These are phyloP conservation scores for Umbelopsis sp. DNA, from an alignment of 371 early-diverging fungal species.

Conservation along the genomic window DNA sequence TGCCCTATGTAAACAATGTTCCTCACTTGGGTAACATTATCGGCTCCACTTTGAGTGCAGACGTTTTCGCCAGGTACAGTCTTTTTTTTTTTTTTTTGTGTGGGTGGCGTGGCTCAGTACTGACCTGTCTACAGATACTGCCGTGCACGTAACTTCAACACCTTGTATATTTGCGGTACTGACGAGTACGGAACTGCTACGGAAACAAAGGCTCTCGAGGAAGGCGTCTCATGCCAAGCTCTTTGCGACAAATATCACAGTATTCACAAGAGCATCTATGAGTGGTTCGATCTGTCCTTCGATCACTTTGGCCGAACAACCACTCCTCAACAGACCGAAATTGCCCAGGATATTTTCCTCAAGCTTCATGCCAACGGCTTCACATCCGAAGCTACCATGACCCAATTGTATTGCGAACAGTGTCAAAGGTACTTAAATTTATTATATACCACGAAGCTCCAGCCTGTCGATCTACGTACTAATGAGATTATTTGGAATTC, in stretches of 20 bases:
- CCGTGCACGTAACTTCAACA: slow-evolving; percentile 90
- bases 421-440: slow-evolving; percentile 67
- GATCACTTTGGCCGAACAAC: slow-evolving; percentile 99
- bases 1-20: slow-evolving; percentile 99
- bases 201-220: slow-evolving; percentile 98
- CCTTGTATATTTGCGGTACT: slow-evolving; percentile 97
- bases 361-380: slow-evolving; percentile 80
- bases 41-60: slow-evolving; percentile 98
- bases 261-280: slow-evolving; percentile 90
- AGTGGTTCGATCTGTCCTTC: slow-evolving; percentile 97
- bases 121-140: slow-evolving; percentile 65
- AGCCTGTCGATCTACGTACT: background rate
- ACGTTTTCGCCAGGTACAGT: slow-evolving; percentile 89
- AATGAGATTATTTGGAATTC: slow-evolving; percentile 3
- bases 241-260: slow-evolving; percentile 97
- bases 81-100: slow-evolving; percentile 17
- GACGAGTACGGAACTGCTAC: slow-evolving; percentile 99
- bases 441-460: background rate
- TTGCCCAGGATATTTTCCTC: slow-evolving; percentile 93
- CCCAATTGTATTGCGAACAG: slow-evolving; percentile 93
- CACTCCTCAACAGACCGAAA: slow-evolving; percentile 87
- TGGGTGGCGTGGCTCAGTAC: background rate
- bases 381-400: slow-evolving; percentile 77
- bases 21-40: slow-evolving; percentile 99
- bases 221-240: slow-evolving; percentile 86